Conservation (phyloP, 768 basidiomycete genomes). For the Pleurotus citrinopileatus region DNA sequence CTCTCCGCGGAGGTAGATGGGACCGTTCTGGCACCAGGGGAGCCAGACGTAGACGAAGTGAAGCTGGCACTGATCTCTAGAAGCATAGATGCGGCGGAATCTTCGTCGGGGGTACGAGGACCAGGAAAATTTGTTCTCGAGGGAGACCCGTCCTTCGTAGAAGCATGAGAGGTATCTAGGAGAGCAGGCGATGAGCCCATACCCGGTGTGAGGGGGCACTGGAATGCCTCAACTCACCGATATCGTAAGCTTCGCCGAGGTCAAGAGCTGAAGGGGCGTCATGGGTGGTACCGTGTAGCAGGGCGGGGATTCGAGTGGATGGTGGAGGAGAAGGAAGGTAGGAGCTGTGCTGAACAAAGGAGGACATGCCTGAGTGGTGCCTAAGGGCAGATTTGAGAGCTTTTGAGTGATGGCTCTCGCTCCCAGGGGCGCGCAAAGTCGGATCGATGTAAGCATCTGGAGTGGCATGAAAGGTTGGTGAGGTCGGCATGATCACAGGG, state of each 20-base stretch:
- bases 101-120: slow-evolving; percentile 58
- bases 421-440: background rate
- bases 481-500: slow-evolving; percentile 29
- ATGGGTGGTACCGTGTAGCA: too few species aligned
- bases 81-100: slow-evolving; percentile 64
- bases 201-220: slow-evolving; percentile 5
- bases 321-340: slow-evolving; percentile 57
- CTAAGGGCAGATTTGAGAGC: background rate
- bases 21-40: background rate
- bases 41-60: slow-evolving; percentile 3
- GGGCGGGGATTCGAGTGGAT: slow-evolving; percentile 50
- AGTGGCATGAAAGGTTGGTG: slow-evolving; percentile 16
- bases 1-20: slow-evolving; percentile 7
- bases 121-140: slow-evolving; percentile 15
- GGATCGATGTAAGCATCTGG: slow-evolving; percentile 7
- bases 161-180: slow-evolving; percentile 10
- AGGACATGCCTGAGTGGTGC: background rate
- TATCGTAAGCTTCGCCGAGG: slow-evolving; percentile 24
- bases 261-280: slow-evolving; percentile 37
- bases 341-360: slow-evolving; percentile 8
- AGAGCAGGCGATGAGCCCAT: slow-evolving; percentile 7
- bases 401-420: background rate
- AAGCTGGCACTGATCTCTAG: slow-evolving; percentile 58
- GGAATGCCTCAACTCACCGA: slow-evolving; percentile 14
- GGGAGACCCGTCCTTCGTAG: slow-evolving; percentile 22